Evolutionary conservation across 345 rosid genomes (phyloP).

Genomic region (Acer saccharum): DNA sequence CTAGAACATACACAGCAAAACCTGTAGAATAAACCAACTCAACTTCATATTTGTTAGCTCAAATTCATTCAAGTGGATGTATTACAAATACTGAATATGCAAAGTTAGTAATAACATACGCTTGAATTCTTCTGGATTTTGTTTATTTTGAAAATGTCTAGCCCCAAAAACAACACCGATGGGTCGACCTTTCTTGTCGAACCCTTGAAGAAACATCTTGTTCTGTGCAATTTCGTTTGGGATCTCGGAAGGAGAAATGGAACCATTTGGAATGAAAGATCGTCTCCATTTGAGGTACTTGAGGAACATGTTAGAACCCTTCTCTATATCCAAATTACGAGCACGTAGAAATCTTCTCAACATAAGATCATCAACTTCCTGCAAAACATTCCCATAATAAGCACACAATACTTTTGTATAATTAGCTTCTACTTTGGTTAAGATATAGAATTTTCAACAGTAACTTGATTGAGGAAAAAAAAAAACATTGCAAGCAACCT

Average conservation of each 20-base stretch:
- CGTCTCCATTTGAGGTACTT: conserved; percentile 50
- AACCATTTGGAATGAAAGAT: conserved; percentile 40
- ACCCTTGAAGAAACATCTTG: conserved; percentile 53
- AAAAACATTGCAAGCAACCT: no score
- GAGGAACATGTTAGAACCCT: conserved; percentile 43
- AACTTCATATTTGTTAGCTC: no score
- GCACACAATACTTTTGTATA: no score
- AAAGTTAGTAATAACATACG: conserved; percentile 29
- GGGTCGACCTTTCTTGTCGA: conserved; percentile 44
- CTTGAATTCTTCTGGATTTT: conserved; percentile 43
- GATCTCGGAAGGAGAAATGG: conserved; percentile 29
- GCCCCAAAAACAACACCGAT: conserved; percentile 30
- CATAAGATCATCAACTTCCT: conserved; percentile 48
- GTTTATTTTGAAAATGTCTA: conserved; percentile 42
- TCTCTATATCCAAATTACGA: conserved; percentile 41
- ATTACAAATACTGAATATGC: no score
- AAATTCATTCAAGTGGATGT: no score
- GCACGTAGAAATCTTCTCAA: conserved; percentile 52
- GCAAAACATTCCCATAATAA: background rate
- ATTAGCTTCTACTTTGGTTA: no score
- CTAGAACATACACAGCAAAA: conserved; percentile 33
- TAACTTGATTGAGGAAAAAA: no score
- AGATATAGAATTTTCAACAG: no score
- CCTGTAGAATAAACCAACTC: conserved; percentile 25
- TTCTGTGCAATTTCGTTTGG: conserved; percentile 41